A percentile compares a stretch with the other conserved stretches of the same genome.
Evolutionary conservation across 2,329 filamentous ascomycete species (phyloP).

Genomic region (Metarhizium robertsii): DNA sequence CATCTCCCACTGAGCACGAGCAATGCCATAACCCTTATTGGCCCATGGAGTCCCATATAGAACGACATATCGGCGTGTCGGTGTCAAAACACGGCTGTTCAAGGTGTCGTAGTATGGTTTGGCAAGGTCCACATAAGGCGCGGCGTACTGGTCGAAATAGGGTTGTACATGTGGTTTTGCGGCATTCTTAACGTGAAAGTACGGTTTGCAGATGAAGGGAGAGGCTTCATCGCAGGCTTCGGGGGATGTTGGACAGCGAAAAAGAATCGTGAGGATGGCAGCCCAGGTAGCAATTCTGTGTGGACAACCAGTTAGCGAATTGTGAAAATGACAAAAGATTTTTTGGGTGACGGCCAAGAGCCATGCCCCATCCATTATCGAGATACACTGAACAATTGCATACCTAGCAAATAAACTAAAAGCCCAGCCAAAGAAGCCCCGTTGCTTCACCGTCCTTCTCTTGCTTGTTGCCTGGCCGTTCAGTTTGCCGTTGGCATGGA

Average conservation of each 20-base stretch:
- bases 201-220: slow-evolving; percentile 74
- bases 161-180: slow-evolving; percentile 70
- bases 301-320: background rate
- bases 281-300: slow-evolving; percentile 76
- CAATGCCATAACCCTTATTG: slow-evolving; percentile 56
- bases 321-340: too few relatives aligned
- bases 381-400: slow-evolving; percentile 6
- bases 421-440: slow-evolving; percentile 25
- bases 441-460: slow-evolving; percentile 13
- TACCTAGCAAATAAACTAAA: slow-evolving; percentile 48
- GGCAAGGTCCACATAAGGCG: slow-evolving; percentile 68
- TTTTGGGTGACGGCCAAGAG: too few relatives aligned
- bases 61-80: slow-evolving; percentile 55
- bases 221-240: slow-evolving; percentile 59
- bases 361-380: too few relatives aligned
- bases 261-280: slow-evolving; percentile 66
- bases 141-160: slow-evolving; percentile 78
- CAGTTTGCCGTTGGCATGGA: slow-evolving; percentile 23
- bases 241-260: slow-evolving; percentile 69
- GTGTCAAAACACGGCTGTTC: slow-evolving; percentile 57
- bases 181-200: slow-evolving; percentile 55
- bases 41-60: slow-evolving; percentile 69
- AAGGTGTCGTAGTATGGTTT: slow-evolving; percentile 64
- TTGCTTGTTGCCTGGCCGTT: slow-evolving; percentile 18
- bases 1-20: slow-evolving; percentile 66